Conservation (phyloP, 306 rosid genomes). For the Hippophae gyantsensis region DNA sequence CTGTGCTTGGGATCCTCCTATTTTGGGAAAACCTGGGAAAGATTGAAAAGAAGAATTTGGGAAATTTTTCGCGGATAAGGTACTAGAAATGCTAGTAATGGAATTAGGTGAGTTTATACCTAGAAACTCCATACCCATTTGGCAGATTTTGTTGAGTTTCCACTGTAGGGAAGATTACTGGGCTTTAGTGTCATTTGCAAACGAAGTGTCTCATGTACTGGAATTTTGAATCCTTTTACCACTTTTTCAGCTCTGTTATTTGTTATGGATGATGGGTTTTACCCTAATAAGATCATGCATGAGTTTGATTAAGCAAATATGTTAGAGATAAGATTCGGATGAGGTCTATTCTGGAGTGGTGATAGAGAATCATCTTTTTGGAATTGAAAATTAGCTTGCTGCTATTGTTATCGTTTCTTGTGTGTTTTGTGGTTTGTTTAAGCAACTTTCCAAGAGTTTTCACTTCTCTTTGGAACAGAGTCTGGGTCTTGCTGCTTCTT, state of each 20-base stretch:
- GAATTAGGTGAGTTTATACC: slow-evolving; percentile 36
- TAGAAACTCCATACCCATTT: slow-evolving; percentile 40
- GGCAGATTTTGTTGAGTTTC: slow-evolving; percentile 60
- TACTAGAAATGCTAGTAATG: slow-evolving; percentile 43
- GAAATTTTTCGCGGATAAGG: slow-evolving; percentile 45
- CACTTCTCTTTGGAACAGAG: too few species aligned
- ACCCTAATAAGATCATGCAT: too few species aligned
- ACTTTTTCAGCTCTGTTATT: slow-evolving; percentile 56
- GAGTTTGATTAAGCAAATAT: too few species aligned
- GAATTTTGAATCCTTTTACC: slow-evolving; percentile 65
- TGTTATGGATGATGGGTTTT: background rate
- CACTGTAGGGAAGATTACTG: slow-evolving; percentile 49
- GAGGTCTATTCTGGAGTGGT: too few species aligned
- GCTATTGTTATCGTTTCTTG: too few species aligned
- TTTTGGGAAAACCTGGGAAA: slow-evolving; percentile 27
- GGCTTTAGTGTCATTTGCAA: slow-evolving; percentile 50
- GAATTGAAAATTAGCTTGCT: too few species aligned
- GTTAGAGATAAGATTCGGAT: too few species aligned
- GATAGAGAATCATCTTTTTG: too few species aligned
- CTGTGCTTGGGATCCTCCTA: slow-evolving; percentile 47
- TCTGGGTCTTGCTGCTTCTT: too few species aligned
- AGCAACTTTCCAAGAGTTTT: too few species aligned
- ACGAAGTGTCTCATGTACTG: slow-evolving; percentile 31
- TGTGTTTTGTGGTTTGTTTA: too few species aligned
- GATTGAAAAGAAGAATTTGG: slow-evolving; percentile 14